Evolutionary conservation across 441 rosid species (phyloP), one percentile per base, ranked within the genome.

Genomic region (Gossypium aridum): DNA sequence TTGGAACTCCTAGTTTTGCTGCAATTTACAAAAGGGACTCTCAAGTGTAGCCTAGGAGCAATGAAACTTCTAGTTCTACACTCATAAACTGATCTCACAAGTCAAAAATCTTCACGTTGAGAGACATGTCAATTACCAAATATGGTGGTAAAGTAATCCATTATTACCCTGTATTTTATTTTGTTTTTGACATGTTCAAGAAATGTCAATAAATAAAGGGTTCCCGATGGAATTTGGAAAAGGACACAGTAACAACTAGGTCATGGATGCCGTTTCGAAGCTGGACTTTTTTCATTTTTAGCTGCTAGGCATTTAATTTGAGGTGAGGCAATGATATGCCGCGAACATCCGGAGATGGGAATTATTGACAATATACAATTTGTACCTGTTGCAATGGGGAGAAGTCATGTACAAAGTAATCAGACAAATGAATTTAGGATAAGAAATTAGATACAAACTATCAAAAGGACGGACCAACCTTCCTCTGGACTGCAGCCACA

Each of bases 391-490:
- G 53, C 55, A 51, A 68, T 1, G 17, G 78, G 63, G 47, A 64
- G 67, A 72, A 74, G 14, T 62, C 8, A 45, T 8, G 47, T 20
- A 53, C 17, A 70, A 9, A 77, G 71, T 34, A 70, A 71, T 73
- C 45, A 75, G 78, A 80, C 14, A 76, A 60, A 75, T 10, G 47
- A 34, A 8, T 51, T 23, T 12, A 12, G 54, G 62, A 71, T 49
- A 39, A 64, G 73, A 56, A 69, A 59, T 17, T 47, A 37, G n/a
- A 31, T 43, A 45, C 72, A 70, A 64, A 65, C 17, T 19, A 59
- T 47, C 37, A 61, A 75, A 28, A 70, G 26, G 56, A 78, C 66
- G 77, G 82, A 55, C 80, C 65, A n/a, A 87, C 84, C 82, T 75
- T 71, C 70, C 66, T 71, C 17, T 68, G 74, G 78, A 39, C 31